phyloP scores from a whole-genome alignment of 768 basidiomycete genomes.

The Macrolepiota dolichaula region DNA sequence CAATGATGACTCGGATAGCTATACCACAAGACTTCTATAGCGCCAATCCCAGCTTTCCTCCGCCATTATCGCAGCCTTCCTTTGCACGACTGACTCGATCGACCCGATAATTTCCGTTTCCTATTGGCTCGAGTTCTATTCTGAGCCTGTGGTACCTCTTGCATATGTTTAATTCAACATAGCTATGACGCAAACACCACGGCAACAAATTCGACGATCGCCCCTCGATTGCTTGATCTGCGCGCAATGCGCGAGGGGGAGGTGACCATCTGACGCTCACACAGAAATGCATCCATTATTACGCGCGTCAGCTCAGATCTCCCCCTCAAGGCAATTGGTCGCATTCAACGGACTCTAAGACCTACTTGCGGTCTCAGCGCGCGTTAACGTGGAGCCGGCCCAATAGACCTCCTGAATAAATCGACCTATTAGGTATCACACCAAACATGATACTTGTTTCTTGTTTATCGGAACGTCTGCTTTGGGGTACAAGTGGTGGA shows the following conservation, averaged over 20 bases:
- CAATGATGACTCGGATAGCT: too few relatives aligned
- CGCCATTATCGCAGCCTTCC: not conserved
- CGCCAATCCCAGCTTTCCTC: not conserved
- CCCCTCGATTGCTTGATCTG: not conserved
- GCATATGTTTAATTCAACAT: not conserved
- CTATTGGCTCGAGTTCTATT: not conserved
- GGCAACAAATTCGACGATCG: not conserved
- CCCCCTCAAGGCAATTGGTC: too few relatives aligned
- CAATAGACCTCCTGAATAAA: not conserved
- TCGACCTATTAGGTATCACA: not conserved
- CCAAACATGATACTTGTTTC: not conserved
- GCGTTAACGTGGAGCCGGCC: not conserved
- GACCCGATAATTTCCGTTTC: not conserved
- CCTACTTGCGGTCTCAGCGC: not conserved
- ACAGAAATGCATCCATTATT: too few relatives aligned
- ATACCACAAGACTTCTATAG: not conserved
- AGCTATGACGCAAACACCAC: not conserved
- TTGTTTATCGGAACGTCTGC: not conserved
- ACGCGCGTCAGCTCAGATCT: too few relatives aligned
- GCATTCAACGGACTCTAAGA: not conserved
- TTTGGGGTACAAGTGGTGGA: not conserved
- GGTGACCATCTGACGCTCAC: too few relatives aligned
- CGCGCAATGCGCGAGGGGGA: not conserved
- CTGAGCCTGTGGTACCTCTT: not conserved
- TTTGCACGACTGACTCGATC: conserved; percentile 1